These are phyloP conservation scores for Gypsophila paniculata DNA, from an alignment of 179 eudicot species.

Conservation along the genomic window DNA sequence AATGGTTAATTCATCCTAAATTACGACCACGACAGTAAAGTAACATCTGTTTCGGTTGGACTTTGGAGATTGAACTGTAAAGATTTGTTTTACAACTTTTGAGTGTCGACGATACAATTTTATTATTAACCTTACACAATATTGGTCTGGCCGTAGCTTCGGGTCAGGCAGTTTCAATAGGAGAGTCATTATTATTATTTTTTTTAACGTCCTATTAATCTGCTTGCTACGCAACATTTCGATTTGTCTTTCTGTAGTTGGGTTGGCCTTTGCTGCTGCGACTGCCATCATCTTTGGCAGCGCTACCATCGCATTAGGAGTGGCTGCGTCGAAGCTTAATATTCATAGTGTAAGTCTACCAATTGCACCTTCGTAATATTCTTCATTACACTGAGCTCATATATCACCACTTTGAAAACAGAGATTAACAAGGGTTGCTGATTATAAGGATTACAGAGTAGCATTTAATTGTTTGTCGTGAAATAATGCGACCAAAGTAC, in stretches of 20 bases:
- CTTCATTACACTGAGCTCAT: not conserved
- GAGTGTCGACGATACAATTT: not conserved
- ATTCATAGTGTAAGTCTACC: constrained; percentile 55
- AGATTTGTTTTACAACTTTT: not conserved
- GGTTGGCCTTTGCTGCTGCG: constrained; percentile 73
- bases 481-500: too few relatives aligned
- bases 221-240: not conserved
- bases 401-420: too few relatives aligned
- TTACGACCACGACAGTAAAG: not conserved
- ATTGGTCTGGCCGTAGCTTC: not conserved
- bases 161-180: too few relatives aligned
- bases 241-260: constrained; percentile 44
- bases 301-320: constrained; percentile 52
- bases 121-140: not conserved
- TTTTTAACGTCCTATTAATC: too few relatives aligned
- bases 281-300: constrained; percentile 73
- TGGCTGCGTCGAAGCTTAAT: constrained; percentile 55
- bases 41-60: not conserved
- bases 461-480: too few relatives aligned
- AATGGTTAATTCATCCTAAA: not conserved
- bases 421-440: too few relatives aligned
- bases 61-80: not conserved
- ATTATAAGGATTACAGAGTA: too few relatives aligned
- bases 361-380: constrained; percentile 4
- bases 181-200: too few relatives aligned